These are phyloP conservation scores for Plasmodium coatneyi DNA, from an alignment of 169 alveolate genomes.

Conservation along the genomic window DNA sequence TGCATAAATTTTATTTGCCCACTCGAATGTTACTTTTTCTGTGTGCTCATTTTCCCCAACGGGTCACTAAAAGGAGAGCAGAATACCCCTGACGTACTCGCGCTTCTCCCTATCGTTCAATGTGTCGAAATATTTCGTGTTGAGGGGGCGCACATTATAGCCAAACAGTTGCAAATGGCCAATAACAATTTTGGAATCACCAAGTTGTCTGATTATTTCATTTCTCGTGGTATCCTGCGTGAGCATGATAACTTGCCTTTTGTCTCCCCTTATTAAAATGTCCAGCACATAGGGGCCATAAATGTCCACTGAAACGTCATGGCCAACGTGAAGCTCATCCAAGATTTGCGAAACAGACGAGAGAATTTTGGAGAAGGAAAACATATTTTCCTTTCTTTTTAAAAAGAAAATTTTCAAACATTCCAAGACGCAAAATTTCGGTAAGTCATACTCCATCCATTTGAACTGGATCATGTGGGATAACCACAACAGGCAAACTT, in stretches of 20 bases:
- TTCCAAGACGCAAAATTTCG: constrained; percentile 80
- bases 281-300: constrained; percentile 68
- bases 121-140: constrained; percentile 49
- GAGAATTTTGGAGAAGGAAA: constrained; percentile 39
- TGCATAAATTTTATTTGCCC: background rate
- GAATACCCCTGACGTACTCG: constrained; percentile 7
- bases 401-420: constrained; percentile 69
- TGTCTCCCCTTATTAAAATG: constrained; percentile 37
- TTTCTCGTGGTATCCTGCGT: constrained; percentile 75
- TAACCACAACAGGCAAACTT: constrained; percentile 83
- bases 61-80: constrained; percentile 2
- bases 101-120: background rate
- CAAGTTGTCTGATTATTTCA: constrained; percentile 32
- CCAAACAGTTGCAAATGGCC: constrained; percentile 62
- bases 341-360: constrained; percentile 27
- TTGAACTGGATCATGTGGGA: constrained; percentile 81
- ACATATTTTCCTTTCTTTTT: constrained; percentile 71
- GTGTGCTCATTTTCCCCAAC: background rate
- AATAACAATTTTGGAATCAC: constrained; percentile 57
- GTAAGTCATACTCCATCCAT: constrained; percentile 76
- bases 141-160: constrained; percentile 47
- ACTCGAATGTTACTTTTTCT: background rate
- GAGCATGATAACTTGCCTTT: constrained; percentile 67
- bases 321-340: constrained; percentile 20
- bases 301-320: constrained; percentile 48